Percentiles rank a stretch among this genome's conserved stretches.
These are phyloP conservation scores for Bocquillonia castaneifolia DNA, from an alignment of 441 rosid species.

Conservation along the genomic window DNA sequence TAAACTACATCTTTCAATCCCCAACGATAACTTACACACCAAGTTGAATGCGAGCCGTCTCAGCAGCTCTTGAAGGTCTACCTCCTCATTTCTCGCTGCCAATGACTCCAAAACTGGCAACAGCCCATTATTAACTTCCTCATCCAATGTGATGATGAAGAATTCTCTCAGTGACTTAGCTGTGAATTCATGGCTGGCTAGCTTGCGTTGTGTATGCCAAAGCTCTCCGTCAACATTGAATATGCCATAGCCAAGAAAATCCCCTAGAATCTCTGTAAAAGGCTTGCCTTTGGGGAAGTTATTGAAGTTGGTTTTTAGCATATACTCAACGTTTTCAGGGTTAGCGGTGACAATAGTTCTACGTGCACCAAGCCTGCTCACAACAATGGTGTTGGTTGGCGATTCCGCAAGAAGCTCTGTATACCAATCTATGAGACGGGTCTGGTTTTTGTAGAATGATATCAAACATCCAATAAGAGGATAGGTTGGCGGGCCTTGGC, in stretches of 20 bases:
- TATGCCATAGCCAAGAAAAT: constrained; percentile 60
- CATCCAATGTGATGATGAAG: constrained; percentile 16
- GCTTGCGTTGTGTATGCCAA: constrained; percentile 37
- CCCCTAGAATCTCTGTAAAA: constrained; percentile 38
- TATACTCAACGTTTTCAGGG: constrained; percentile 36
- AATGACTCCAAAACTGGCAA: constrained; percentile 27
- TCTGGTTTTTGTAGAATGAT: constrained; percentile 58
- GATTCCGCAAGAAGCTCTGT: constrained; percentile 57
- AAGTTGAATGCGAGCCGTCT: constrained; percentile 30
- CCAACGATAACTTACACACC: constrained; percentile 24
- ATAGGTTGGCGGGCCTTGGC: constrained; percentile 46
- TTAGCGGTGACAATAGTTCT: constrained; percentile 43
- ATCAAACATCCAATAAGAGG: constrained; percentile 71
- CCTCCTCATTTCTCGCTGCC: constrained; percentile 16
- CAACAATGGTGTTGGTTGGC: constrained; percentile 49
- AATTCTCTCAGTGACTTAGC: constrained; percentile 20
- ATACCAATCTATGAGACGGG: constrained; percentile 74
- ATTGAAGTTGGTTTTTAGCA: constrained; percentile 31
- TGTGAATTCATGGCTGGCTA: constrained; percentile 26
- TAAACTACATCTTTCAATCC: constrained; percentile 21
- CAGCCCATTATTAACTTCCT: constrained; percentile 26
- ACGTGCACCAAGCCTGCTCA: constrained; percentile 54
- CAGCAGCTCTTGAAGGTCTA: constrained; percentile 31
- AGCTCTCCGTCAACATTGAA: constrained; percentile 36
- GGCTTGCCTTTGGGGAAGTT: constrained; percentile 43